Percentiles rank a stretch among this genome's conserved stretches.
These are phyloP conservation scores for Neofusicoccum kwambonambiense DNA, from an alignment of 2,329 filamentous ascomycete species.

Conservation along the genomic window DNA sequence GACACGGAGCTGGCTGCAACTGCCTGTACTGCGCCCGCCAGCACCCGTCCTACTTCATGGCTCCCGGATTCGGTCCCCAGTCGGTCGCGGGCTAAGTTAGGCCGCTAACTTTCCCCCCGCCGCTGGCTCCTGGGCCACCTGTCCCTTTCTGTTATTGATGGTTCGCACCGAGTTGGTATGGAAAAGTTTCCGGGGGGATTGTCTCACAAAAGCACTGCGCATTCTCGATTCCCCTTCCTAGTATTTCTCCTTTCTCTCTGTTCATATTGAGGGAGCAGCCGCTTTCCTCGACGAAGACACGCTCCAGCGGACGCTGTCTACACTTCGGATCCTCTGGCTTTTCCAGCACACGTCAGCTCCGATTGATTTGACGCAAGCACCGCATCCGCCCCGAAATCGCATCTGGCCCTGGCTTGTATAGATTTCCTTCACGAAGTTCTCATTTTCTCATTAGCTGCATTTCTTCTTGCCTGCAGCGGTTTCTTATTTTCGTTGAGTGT, in stretches of 20 bases:
- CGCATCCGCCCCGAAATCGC: slow-evolving; percentile 16
- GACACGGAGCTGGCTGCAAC: slow-evolving; percentile 36
- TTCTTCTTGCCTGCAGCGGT: not conserved
- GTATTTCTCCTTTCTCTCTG: slow-evolving; percentile 1
- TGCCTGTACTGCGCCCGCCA: slow-evolving; percentile 39
- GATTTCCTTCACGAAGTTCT: slow-evolving; percentile 17
- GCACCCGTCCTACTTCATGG: slow-evolving; percentile 40
- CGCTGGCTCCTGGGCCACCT: not conserved
- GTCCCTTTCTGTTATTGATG: slow-evolving; percentile 1
- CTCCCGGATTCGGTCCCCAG: slow-evolving; percentile 38
- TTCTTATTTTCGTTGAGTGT: slow-evolving; percentile 4
- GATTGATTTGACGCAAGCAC: slow-evolving; percentile 15
- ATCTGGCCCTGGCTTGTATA: slow-evolving; percentile 15
- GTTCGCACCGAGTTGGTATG: slow-evolving; percentile 15
- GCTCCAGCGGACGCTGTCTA: slow-evolving; percentile 17
- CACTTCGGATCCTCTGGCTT: slow-evolving; percentile 8
- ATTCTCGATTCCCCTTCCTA: slow-evolving; percentile 9
- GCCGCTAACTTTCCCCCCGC: not conserved
- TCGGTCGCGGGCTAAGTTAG: slow-evolving; percentile 33
- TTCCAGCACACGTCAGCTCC: slow-evolving; percentile 6
- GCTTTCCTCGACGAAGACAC: slow-evolving; percentile 18
- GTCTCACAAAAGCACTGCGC: slow-evolving; percentile 18
- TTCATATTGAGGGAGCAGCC: slow-evolving; percentile 13
- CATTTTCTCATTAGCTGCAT: slow-evolving; percentile 8
- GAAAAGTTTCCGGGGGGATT: slow-evolving; percentile 17